Percentiles rank a stretch among this genome's conserved stretches.
phyloP scores from a whole-genome alignment of 345 rosid species.

The Capsella bursapastoris region DNA sequence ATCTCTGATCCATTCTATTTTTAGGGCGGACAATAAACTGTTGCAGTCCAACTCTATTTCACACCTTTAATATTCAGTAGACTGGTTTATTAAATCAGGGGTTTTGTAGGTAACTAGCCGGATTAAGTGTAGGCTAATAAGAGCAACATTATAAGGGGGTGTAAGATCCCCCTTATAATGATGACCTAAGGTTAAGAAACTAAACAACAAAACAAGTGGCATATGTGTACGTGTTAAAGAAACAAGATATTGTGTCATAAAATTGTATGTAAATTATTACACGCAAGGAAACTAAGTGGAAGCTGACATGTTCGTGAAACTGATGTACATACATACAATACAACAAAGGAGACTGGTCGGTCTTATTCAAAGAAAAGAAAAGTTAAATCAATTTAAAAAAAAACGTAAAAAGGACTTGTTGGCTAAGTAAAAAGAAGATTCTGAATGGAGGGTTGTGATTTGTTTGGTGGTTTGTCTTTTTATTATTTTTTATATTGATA shows the following conservation, averaged over 20 bases:
- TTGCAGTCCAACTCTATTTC: neutral
- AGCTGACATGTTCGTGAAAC: conserved; percentile 25
- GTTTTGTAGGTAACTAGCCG: neutral
- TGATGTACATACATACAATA: neutral
- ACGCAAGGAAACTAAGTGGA: conserved; percentile 37
- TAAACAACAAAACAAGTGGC: neutral
- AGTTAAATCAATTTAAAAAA: neutral
- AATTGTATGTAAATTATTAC: conserved; percentile 8
- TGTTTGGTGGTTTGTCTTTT: conserved; percentile 9
- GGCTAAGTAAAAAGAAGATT: conserved; percentile 34
- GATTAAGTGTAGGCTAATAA: neutral
- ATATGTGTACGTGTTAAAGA: neutral
- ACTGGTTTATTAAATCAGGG: neutral
- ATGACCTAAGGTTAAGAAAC: neutral
- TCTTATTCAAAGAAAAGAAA: conserved; percentile 26
- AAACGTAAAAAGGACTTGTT: conserved; percentile 35
- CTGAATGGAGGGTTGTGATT: conserved; percentile 31
- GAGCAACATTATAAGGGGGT: too few species aligned
- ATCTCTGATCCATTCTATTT: too few species aligned
- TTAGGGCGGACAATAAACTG: too few species aligned
- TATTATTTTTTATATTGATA: neutral
- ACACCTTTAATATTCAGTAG: neutral
- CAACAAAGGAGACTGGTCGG: conserved; percentile 19
- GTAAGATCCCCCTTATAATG: too few species aligned
- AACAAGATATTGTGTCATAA: neutral